Evolutionary conservation across 805 yeast genomes (phyloP).

Genomic region (Candida michaelii): DNA sequence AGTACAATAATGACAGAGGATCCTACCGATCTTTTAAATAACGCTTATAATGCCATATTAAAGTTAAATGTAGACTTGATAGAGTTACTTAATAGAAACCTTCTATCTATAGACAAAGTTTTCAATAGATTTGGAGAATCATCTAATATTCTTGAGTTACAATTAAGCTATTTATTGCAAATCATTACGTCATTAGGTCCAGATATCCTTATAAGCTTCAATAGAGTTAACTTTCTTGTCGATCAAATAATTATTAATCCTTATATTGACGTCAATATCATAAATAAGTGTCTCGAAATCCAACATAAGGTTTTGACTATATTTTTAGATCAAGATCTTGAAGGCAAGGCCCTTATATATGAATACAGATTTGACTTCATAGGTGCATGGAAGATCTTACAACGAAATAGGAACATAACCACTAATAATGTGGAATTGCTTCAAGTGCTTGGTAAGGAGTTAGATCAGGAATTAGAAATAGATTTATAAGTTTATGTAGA

Average conservation of each 20-base stretch:
- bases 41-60: conserved; percentile 23
- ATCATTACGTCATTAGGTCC: conserved; percentile 2
- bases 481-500: not conserved
- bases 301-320: conserved; percentile 21
- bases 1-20: conserved; percentile 18
- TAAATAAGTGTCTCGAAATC: conserved; percentile 19
- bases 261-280: conserved; percentile 15
- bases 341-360: conserved; percentile 19
- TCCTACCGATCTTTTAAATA: conserved; percentile 20
- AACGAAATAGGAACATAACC: not conserved
- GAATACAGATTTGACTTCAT: conserved; percentile 34
- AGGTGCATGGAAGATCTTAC: conserved; percentile 34
- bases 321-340: conserved; percentile 16
- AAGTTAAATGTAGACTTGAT: conserved; percentile 13
- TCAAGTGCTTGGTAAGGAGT: not conserved
- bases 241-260: conserved; percentile 34
- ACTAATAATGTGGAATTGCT: not conserved
- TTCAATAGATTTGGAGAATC: conserved; percentile 14
- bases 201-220: conserved; percentile 11
- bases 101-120: conserved; percentile 15
- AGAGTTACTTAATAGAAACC: conserved; percentile 25
- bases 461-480: not conserved
- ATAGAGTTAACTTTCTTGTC: conserved; percentile 26
- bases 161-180: conserved; percentile 2
- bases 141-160: not conserved